Evolutionary conservation across 805 yeast species (phyloP).

Genomic region (Kodamaea restingae): DNA sequence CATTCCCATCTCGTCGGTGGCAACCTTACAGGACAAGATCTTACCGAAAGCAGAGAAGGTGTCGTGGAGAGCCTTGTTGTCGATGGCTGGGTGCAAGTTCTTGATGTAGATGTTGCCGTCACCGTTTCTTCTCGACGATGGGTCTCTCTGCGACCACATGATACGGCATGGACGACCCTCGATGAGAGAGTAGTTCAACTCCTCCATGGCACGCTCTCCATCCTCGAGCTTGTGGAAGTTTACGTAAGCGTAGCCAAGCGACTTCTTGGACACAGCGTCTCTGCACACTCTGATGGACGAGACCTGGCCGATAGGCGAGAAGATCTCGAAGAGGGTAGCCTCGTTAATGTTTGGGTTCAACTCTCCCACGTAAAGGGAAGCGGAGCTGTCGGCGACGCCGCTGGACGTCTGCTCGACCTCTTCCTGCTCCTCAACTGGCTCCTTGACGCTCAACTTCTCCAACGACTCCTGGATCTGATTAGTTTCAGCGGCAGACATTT

Average conservation of each 20-base stretch:
- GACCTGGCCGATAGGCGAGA: constrained; percentile 92
- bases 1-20: constrained; percentile 85
- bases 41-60: constrained; percentile 96
- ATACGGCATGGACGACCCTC: constrained; percentile 97
- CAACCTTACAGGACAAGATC: constrained; percentile 95
- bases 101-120: constrained; percentile 96
- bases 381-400: constrained; percentile 55
- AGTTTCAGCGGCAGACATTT: constrained; percentile 36
- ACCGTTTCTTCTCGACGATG: constrained; percentile 90
- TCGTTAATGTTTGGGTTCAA: constrained; percentile 89
- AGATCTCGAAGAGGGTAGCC: constrained; percentile 90
- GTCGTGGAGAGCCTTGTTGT: constrained; percentile 97
- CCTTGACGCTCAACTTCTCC: constrained; percentile 39
- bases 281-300: constrained; percentile 98
- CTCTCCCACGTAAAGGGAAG: constrained; percentile 96
- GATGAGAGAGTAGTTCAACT: constrained; percentile 88
- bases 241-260: constrained; percentile 97
- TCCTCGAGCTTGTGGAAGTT: constrained; percentile 87
- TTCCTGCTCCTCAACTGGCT: constrained; percentile 19
- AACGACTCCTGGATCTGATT: constrained; percentile 44
- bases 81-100: constrained; percentile 97
- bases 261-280: constrained; percentile 94
- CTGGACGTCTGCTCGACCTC: constrained; percentile 17
- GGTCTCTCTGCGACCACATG: constrained; percentile 99
- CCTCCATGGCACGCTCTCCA: constrained; percentile 91